A percentile compares a stretch with the other conserved stretches of the same genome.
phyloP scores from a whole-genome alignment of 2,329 filamentous ascomycete species.

The Apiospora phragmitis region DNA sequence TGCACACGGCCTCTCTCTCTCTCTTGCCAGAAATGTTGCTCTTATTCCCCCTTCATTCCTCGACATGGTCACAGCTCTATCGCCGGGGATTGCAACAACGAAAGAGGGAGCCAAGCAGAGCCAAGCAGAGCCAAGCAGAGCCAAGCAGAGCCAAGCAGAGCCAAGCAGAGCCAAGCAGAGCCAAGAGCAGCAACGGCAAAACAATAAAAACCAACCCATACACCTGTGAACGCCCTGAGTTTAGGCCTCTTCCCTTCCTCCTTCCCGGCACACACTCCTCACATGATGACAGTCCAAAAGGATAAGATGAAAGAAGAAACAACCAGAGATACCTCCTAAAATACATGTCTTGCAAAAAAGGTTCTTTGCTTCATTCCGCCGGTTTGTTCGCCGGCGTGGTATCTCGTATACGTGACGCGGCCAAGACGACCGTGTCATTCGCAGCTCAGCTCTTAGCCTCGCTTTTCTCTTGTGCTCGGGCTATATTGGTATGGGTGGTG shows the following conservation, averaged over 20 bases:
- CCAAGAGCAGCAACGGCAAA: not conserved
- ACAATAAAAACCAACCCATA: not conserved
- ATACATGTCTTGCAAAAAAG: not conserved
- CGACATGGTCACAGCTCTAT: not conserved
- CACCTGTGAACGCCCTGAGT: conserved; percentile 1
- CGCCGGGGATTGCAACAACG: not conserved
- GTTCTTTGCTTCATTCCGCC: not conserved
- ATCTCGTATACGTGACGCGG: not conserved
- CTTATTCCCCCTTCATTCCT: not conserved
- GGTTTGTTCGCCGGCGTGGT: not conserved
- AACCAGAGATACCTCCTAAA: not conserved
- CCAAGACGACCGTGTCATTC: not conserved
- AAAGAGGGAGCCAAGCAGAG: not conserved
- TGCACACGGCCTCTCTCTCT: not conserved
- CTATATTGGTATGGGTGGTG: not conserved
- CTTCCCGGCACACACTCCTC: not conserved
- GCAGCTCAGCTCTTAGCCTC: not conserved
- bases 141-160: not conserved
- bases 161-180: no score
- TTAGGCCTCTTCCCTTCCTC: not conserved
- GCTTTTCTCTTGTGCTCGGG: not conserved
- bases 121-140: not conserved
- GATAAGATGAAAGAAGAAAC: conserved; percentile 4
- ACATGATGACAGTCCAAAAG: conserved; percentile 6
- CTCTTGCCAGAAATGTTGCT: no score